Base-by-base conservation (phyloP, 768 basidiomycete genomes). In the Pleurotus eryngii region DNA sequence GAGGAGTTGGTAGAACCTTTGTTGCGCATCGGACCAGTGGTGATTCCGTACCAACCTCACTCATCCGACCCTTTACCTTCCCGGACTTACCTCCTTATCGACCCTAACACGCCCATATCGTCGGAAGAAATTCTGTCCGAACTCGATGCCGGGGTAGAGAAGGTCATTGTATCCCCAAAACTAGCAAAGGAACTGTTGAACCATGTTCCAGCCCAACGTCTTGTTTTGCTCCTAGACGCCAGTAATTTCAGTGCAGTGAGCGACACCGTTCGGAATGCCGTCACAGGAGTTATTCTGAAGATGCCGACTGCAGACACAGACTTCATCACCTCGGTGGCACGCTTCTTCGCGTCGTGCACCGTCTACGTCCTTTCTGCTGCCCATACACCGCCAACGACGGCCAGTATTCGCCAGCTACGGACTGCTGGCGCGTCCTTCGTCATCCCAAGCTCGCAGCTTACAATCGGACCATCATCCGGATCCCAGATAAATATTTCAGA, bases 241-340 rank as follows among this genome's bases (percentile, higher is more conserved):
- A 83, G 77, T 56, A 87, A 84, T 61, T 83, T 84, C 60, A 88
- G 82, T 62, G 85, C 89, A 15, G 84, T 93, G 37, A 83, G 89
- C 4, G 88, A 92, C 68, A 86, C 79, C 60, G 77, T 90, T 50
- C 83, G 88, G 26, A 84, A 77, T 63, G 84, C 83, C 15, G 84
- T 91, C 54, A 88, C 89, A 27, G 91, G 90, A 51, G 86, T 94
- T 4, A 76, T 94, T 43, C 81, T 93, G 66, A 92, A 91, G 69
- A 85, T 87, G 2, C 77, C 82, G 5, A 77, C 83, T 3, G 76
- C 89, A 53, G 89, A 92, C 68, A 67, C 86, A 30, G 89, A 94
- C 64, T 79, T 92, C 59, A 83, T 95, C 53, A 77, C 85, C 14
- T 90, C 92, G 3, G 76, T 95, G 56, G 82, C 90, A 38, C 79